Evolutionary conservation across 2,329 filamentous ascomycete species (phyloP), one percentile per base, ranked within the genome.

Genomic region (Aspergillus aculeatus): DNA sequence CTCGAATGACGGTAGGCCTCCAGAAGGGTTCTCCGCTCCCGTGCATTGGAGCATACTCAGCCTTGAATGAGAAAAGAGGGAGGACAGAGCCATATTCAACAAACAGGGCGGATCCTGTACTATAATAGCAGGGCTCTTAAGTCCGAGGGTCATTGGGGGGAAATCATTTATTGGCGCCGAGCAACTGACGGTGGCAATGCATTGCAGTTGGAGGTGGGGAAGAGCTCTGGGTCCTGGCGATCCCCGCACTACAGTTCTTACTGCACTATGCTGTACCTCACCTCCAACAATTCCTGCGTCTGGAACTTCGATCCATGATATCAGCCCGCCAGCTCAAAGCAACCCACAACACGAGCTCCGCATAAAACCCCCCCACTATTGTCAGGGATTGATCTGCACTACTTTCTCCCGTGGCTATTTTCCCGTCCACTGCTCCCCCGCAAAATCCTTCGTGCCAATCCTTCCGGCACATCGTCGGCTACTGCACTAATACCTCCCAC

Each of bases 321-420:
- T 24, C 41, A 31, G 24, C 29, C 41, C 26, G n/a, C 14, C 52
- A 48, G 52, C 52, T 48, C 52, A 26, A 31, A 35, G 26, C 44
- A 21, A 44, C 19, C 24, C 26, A 24, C 19, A 23, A 55, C n/a
- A 48, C 53, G 41, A 29, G 38, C 41, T 55, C 53, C 53, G 53
- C 53, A 35, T 55, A 55, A 48, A 48, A n/a, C 12, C 47, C n/a
- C 44, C 24, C 44, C 29, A 55, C 47, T 55, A 55, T 35, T 48
- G 41, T 9, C 41, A 21, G 41, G 41, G 53, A 26, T 31, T 48
- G 41, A 23, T 41, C 35, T 12, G 35, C 35, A 16, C 41, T 32
- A 21, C 26, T 9, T 31, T 23, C 29, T 19, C 9, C 21, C 29
- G 12, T 23, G 23, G 23, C 24, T 47, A 47, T 55, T 48, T 48